Evolutionary conservation across 306 rosid species (phyloP).

Genomic region (Cicer pinnatifidum): DNA sequence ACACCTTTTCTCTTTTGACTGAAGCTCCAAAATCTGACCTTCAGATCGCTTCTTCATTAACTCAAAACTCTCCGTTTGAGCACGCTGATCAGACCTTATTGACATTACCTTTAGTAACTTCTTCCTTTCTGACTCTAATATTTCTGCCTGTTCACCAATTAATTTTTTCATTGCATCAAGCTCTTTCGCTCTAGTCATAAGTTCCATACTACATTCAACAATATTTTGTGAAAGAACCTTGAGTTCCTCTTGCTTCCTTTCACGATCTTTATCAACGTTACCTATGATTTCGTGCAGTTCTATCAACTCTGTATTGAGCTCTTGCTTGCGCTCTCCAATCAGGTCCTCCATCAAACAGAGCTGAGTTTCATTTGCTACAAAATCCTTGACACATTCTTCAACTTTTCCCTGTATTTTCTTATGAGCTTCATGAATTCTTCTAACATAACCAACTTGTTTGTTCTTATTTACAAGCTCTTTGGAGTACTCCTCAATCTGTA

Average conservation of each 20-base stretch:
- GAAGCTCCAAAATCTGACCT: neutral
- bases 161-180: constrained; percentile 29
- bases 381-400: constrained; percentile 23
- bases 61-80: constrained; percentile 35
- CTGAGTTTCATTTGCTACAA: constrained; percentile 28
- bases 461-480: constrained; percentile 50
- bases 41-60: constrained; percentile 39
- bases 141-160: neutral
- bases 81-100: neutral
- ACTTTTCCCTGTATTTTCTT: constrained; percentile 14
- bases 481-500: constrained; percentile 41
- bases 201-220: constrained; percentile 27
- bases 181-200: constrained; percentile 38
- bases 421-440: constrained; percentile 2
- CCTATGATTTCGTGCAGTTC: neutral
- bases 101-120: constrained; percentile 31
- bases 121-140: constrained; percentile 40
- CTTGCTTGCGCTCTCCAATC: constrained; percentile 6
- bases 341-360: constrained; percentile 11
- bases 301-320: neutral
- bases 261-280: neutral
- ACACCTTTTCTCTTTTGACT: neutral
- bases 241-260: constrained; percentile 33
- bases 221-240: constrained; percentile 20
- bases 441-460: constrained; percentile 37